phyloP scores from a whole-genome alignment of 1,284 basidiomycete species.

The Ceratobasidium sp. region DNA sequence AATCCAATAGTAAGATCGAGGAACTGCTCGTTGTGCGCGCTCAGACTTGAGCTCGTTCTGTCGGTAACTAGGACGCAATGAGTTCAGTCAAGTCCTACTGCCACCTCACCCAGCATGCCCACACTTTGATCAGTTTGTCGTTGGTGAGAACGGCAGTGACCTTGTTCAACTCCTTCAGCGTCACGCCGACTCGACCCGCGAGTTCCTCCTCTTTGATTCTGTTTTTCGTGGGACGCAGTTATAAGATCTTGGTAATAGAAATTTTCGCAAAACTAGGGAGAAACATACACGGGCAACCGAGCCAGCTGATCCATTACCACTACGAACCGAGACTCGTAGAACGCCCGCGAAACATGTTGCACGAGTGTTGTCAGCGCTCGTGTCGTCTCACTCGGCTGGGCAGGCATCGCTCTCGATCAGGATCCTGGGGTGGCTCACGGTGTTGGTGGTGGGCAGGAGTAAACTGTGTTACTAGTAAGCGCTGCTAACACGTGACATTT shows the following conservation, averaged over 20 bases:
- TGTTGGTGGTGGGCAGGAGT: slow-evolving; percentile 1
- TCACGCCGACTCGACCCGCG: slow-evolving; percentile 83
- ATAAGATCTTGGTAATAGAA: slow-evolving; percentile 19
- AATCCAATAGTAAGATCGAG: slow-evolving; percentile 93
- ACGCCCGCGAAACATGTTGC: slow-evolving; percentile 89
- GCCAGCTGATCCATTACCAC: slow-evolving; percentile 93
- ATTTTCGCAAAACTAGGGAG: slow-evolving; percentile 20
- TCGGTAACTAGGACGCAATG: slow-evolving; percentile 63
- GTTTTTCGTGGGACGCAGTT: slow-evolving; percentile 20
- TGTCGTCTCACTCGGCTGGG: slow-evolving; percentile 43
- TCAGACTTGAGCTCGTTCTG: slow-evolving; percentile 82
- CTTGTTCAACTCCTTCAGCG: slow-evolving; percentile 93
- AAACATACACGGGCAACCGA: slow-evolving; percentile 87
- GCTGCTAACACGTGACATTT: neutral
- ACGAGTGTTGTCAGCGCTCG: slow-evolving; percentile 61
- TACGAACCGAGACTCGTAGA: slow-evolving; percentile 92
- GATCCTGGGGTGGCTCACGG: neutral
- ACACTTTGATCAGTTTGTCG: slow-evolving; percentile 72
- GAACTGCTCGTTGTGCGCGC: slow-evolving; percentile 78
- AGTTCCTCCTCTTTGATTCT: slow-evolving; percentile 85
- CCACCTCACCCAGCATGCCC: slow-evolving; percentile 62
- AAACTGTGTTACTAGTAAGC: neutral
- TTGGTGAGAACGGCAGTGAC: slow-evolving; percentile 85
- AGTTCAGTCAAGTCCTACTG: slow-evolving; percentile 1
- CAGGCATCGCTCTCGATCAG: neutral